Percentiles rank a stretch among this genome's conserved stretches.
These are phyloP conservation scores for Leccinum fuscescens DNA, from an alignment of 1,284 basidiomycete genomes.

Conservation along the genomic window DNA sequence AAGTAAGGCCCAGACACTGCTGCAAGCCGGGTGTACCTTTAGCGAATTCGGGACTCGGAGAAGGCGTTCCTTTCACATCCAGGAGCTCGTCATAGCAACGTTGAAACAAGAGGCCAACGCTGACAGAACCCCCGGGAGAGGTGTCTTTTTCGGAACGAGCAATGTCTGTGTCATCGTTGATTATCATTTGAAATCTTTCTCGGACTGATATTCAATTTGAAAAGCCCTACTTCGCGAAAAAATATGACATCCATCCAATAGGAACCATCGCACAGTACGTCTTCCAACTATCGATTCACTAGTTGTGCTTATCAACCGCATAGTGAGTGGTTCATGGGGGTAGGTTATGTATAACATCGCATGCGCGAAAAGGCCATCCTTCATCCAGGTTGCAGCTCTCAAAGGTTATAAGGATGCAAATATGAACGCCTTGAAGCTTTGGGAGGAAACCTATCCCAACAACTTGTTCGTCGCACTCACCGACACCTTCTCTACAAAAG, in stretches of 20 bases:
- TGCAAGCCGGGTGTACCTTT: constrained; percentile 73
- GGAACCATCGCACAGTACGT: constrained; percentile 83
- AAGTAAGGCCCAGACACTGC: constrained; percentile 36
- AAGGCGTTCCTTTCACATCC: constrained; percentile 76
- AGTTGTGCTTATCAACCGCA: constrained; percentile 6
- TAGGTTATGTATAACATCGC: constrained; percentile 33
- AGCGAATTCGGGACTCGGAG: constrained; percentile 95
- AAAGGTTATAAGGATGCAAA: constrained; percentile 79
- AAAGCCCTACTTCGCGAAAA: not conserved
- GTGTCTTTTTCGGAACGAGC: constrained; percentile 79
- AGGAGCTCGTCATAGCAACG: constrained; percentile 76
- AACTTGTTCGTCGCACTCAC: constrained; percentile 76
- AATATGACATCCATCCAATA: not conserved
- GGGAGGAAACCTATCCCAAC: constrained; percentile 74
- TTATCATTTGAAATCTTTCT: not conserved
- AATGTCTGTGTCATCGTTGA: constrained; percentile 51
- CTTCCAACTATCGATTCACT: constrained; percentile 1
- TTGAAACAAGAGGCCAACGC: constrained; percentile 70
- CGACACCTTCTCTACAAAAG: constrained; percentile 83
- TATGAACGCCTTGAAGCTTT: constrained; percentile 71
- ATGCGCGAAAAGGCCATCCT: not conserved
- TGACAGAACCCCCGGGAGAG: constrained; percentile 49
- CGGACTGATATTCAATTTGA: not conserved
- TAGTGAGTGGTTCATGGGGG: constrained; percentile 96
- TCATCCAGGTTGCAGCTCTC: constrained; percentile 53